Percentiles rank a stretch among this genome's conserved stretches.
Conservation (phyloP, 257 asterid genomes). For the Capsicum pubescens region DNA sequence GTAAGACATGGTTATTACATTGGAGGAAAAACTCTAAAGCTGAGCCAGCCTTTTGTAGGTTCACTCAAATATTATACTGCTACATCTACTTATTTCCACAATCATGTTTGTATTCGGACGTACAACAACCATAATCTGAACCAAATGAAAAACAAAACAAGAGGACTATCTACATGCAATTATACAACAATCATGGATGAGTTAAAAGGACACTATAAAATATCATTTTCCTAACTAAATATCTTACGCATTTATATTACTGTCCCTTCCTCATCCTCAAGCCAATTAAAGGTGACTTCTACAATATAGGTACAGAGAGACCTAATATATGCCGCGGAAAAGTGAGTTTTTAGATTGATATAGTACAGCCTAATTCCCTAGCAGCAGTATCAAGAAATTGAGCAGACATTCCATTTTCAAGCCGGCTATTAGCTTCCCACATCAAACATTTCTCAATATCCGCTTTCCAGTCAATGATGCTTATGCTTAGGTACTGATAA, state of each 20-base stretch:
- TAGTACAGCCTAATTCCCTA: constrained; percentile 79
- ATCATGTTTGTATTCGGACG: constrained; percentile 14
- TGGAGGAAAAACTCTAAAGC: constrained; percentile 10
- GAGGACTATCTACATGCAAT: constrained; percentile 24
- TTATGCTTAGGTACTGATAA: constrained; percentile 53
- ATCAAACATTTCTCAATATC: constrained; percentile 81
- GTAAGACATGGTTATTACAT: not conserved
- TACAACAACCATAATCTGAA: not conserved
- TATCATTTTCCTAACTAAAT: constrained; percentile 17
- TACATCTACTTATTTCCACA: constrained; percentile 22
- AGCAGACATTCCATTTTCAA: constrained; percentile 74
- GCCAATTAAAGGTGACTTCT: constrained; percentile 63
- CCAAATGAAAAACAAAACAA: not conserved
- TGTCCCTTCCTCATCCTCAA: too few relatives aligned
- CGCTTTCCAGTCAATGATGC: constrained; percentile 67
- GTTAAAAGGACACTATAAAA: not conserved
- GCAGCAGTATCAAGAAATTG: constrained; percentile 81
- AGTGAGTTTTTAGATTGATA: constrained; percentile 52
- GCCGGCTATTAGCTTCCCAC: constrained; percentile 91
- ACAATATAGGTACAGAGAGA: constrained; percentile 73
- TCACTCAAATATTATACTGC: not conserved
- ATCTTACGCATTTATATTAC: constrained; percentile 1
- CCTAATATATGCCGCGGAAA: constrained; percentile 11
- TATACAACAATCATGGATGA: not conserved
- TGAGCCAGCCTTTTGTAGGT: constrained; percentile 21